Percentiles rank a stretch among this genome's conserved stretches.
These are phyloP conservation scores for Myriosclerotinia curreyana DNA, from an alignment of 2,329 filamentous ascomycete species.

Conservation along the genomic window DNA sequence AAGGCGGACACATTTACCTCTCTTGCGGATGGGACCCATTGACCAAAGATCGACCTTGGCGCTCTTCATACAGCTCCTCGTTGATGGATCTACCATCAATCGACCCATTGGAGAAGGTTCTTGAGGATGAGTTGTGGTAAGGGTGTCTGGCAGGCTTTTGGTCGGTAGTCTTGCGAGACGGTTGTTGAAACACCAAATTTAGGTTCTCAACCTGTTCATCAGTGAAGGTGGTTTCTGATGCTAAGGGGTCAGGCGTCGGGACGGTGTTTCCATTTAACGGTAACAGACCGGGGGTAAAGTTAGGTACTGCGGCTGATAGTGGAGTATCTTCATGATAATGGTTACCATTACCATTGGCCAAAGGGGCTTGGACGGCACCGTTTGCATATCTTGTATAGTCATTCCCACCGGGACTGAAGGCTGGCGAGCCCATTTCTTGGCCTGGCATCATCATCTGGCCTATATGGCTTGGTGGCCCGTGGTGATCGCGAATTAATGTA, in stretches of 20 bases:
- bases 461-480: constrained; percentile 29
- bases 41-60: constrained; percentile 40
- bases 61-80: constrained; percentile 45
- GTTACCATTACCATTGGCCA: constrained; percentile 43
- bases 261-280: constrained; percentile 25
- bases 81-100: constrained; percentile 52
- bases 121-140: constrained; percentile 43
- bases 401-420: constrained; percentile 38
- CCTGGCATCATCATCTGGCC: constrained; percentile 33
- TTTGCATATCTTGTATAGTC: constrained; percentile 35
- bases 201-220: constrained; percentile 52
- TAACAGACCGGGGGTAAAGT: constrained; percentile 46
- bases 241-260: constrained; percentile 31
- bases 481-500: constrained; percentile 35
- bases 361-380: constrained; percentile 23
- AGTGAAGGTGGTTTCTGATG: constrained; percentile 46
- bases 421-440: constrained; percentile 33
- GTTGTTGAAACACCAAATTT: constrained; percentile 46
- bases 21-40: constrained; percentile 42
- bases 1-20: constrained; percentile 36
- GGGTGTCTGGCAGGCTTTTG: constrained; percentile 39
- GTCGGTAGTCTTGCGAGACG: constrained; percentile 41
- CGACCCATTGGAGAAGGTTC: constrained; percentile 55
- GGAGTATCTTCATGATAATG: constrained; percentile 47
- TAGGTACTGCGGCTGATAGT: constrained; percentile 61